Base-by-base conservation (phyloP, 495 filamentous ascomycete species). In the Parachaetomium inaequale region DNA sequence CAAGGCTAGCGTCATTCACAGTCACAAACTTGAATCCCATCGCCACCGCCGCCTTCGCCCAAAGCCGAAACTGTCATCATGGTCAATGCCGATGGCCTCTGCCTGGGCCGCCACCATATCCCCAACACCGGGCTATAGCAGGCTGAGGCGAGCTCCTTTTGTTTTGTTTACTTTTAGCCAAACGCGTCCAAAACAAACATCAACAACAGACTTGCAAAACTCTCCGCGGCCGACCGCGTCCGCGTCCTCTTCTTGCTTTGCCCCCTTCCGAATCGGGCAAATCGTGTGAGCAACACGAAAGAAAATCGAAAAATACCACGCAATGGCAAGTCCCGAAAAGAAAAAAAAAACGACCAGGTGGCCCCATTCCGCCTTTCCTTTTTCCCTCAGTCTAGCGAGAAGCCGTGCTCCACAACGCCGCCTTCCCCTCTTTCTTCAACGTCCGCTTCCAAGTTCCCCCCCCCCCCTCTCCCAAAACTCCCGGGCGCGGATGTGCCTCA, bases 161-260 rank as follows among this genome's bases (percentile, higher is more conserved):
- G 52, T 40, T 61, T 65, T 65, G 58, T 65, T 65, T 65, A 65
- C 58, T 57, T 65, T 43, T 45, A 7, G 12, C 55, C 23, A 23
- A 54, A 59, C 38, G 55, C 58, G 21, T 38, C 57, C 31, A 49
- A 61, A 51, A 56, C 34, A 57, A 65, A 56, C 36, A 61, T 42
- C 63, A 56, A 58, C 23, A 50, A 29, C 23, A n/a, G n/a, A n/a
- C n/a, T n/a, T n/a, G n/a, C n/a, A 57, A 34, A 21, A 14, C 15
- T 21, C 34, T 34, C 36, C 40, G 8, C 38, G 23, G 11, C 45
- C 8, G n/a, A 51, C 3, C 45, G 46, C 56, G 45, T 28, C 12
- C 21, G 17, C 32, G 15, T 40, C 45, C 8, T 29, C 19, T 2
- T 10, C 45, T 28, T 31, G 23, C 25, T 12, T 10, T 42, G 14